A percentile compares a stretch with the other conserved stretches of the same genome.
phyloP scores from a whole-genome alignment of 805 yeast species.

The Wickerhamiella shivajii region DNA sequence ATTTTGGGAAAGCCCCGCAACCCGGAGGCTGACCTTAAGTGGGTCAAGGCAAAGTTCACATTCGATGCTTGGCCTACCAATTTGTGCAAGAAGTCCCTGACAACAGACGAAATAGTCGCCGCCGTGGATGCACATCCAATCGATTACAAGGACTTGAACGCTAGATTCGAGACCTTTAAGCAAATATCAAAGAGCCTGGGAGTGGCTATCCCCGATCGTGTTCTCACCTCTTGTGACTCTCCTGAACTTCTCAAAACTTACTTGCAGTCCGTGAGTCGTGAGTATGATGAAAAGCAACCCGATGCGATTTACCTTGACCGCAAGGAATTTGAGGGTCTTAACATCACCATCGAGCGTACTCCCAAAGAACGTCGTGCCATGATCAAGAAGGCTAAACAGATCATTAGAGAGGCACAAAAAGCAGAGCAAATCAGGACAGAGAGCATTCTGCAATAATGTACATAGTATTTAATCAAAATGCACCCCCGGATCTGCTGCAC shows the following conservation, averaged over 20 bases:
- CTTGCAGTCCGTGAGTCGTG: slow-evolving; percentile 28
- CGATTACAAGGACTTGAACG: slow-evolving; percentile 28
- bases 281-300: slow-evolving; percentile 54
- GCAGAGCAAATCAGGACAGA: not conserved
- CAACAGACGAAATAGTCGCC: slow-evolving; percentile 10
- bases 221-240: slow-evolving; percentile 30
- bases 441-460: not conserved
- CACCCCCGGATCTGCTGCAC: not conserved
- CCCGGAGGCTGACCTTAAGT: not conserved
- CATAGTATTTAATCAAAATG: not conserved
- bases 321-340: slow-evolving; percentile 42
- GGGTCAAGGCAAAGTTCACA: slow-evolving; percentile 4
- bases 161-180: slow-evolving; percentile 38
- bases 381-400: slow-evolving; percentile 31
- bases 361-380: slow-evolving; percentile 35
- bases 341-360: slow-evolving; percentile 32
- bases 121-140: slow-evolving; percentile 10
- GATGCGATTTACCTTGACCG: slow-evolving; percentile 51
- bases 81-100: slow-evolving; percentile 14
- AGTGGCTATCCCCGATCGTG: slow-evolving; percentile 38
- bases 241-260: slow-evolving; percentile 29
- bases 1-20: slow-evolving; percentile 16
- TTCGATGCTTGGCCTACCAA: slow-evolving; percentile 23
- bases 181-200: slow-evolving; percentile 35
- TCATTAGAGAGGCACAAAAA: slow-evolving; percentile 33